Evolutionary conservation across 371 early-diverging fungal species (phyloP).

Genomic region (Batrachochytrium dendrobatidis): DNA sequence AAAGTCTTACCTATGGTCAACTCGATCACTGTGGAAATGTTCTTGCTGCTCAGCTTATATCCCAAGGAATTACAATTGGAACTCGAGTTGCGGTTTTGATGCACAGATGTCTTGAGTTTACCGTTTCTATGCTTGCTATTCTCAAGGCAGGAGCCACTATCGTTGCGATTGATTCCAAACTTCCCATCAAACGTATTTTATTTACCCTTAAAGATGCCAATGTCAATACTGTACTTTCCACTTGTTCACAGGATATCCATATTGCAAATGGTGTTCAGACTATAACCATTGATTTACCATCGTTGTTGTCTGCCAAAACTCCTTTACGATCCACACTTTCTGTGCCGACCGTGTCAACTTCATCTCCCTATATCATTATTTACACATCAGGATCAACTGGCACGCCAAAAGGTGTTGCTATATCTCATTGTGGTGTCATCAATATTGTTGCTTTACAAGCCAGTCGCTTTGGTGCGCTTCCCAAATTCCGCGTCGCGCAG

Average conservation of each 20-base stretch:
- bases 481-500: conserved; percentile 7
- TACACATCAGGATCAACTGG: conserved; percentile 50
- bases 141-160: conserved; percentile 23
- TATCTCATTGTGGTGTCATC: conserved; percentile 23
- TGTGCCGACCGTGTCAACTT: neutral
- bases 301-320: neutral
- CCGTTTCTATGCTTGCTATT: conserved; percentile 18
- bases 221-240: neutral
- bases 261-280: too few relatives aligned
- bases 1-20: conserved; percentile 12
- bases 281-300: too few relatives aligned
- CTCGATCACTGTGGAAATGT: conserved; percentile 14
- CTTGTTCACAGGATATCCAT: neutral
- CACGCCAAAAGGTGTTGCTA: conserved; percentile 41
- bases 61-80: conserved; percentile 6
- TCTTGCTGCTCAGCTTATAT: conserved; percentile 7
- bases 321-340: neutral
- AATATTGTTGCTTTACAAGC: conserved; percentile 9
- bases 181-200: conserved; percentile 9
- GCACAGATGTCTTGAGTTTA: conserved; percentile 14
- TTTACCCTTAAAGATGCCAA: conserved; percentile 7
- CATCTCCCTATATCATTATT: conserved; percentile 11
- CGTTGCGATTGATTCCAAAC: conserved; percentile 19
- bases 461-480: neutral
- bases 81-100: conserved; percentile 10